These are phyloP conservation scores for Saxophila tyrrhenica DNA, from an alignment of 495 filamentous ascomycete genomes.

Conservation along the genomic window DNA sequence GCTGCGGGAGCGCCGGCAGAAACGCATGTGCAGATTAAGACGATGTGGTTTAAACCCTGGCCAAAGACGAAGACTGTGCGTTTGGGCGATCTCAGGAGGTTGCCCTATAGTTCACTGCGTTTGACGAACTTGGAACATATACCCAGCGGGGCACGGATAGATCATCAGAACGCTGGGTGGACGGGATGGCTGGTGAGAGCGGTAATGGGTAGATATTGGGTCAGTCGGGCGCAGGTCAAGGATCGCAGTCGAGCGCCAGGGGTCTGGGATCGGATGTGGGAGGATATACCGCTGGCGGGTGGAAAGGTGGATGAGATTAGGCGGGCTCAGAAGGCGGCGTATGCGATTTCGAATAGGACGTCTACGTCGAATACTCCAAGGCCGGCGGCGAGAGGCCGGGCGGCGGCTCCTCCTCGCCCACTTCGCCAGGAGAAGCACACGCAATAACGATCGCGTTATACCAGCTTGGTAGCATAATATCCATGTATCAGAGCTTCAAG, in stretches of 20 bases:
- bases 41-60: slow-evolving; percentile 51
- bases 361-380: not conserved
- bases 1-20: slow-evolving; percentile 48
- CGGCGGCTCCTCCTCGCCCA: not conserved
- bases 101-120: slow-evolving; percentile 31
- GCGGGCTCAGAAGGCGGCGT: not conserved
- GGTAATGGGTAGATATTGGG: slow-evolving; percentile 12
- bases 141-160: not conserved
- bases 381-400: no score
- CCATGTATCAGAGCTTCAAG: no score
- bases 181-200: slow-evolving; percentile 3
- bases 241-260: slow-evolving; percentile 14
- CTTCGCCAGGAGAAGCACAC: not conserved
- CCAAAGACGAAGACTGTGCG: slow-evolving; percentile 38
- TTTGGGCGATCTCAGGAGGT: slow-evolving; percentile 39
- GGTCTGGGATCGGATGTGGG: slow-evolving; percentile 18
- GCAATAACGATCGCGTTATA: not conserved
- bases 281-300: slow-evolving; percentile 14
- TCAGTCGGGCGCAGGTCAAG: slow-evolving; percentile 1
- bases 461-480: no score
- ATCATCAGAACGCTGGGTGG: not conserved
- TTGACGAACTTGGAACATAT: slow-evolving; percentile 41
- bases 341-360: not conserved
- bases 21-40: slow-evolving; percentile 56
- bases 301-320: not conserved